Base-by-base conservation (phyloP, 495 filamentous ascomycete genomes). In the Evernia prunastri region DNA sequence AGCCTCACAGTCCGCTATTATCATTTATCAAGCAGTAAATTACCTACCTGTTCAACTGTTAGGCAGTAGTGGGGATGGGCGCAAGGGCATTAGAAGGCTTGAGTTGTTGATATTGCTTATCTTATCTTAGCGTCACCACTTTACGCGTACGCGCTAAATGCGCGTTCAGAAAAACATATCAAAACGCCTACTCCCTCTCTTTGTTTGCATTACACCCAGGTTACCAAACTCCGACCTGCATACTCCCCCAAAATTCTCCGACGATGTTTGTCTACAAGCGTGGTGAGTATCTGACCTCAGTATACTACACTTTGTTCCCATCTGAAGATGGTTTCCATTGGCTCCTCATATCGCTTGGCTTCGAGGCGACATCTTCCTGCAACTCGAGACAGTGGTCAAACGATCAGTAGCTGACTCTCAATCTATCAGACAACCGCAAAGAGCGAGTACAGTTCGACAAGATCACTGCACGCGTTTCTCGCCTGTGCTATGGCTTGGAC, bases 361-460 rank as follows among this genome's bases (percentile, higher is more conserved):
- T 39, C 56, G n/a, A 37, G 57, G 40, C 20, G 35, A 31, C 57
- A n/a, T 8, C 13, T 39, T 59, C 40, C 37, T 56, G 25, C 40
- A 40, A 31, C 25, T 15, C 10, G 10, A 18, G 36, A 31, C 12
- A 31, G 6, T 37, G 25, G 0, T 31, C 12, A 43, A 27, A 29
- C 12, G 7, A 13, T 53, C 49, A 31, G 15, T 53, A 53, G 25
- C 56, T 58, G 29, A 59, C 27, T 6, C 35, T 17, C 7, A 45
- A 33, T n/a, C 15, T 45, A 27, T 58, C 67, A 97, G 93, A 98
- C 82, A 94, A 94, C 78, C 93, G 94, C 81, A 96, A 97, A 82
- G 94, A 98, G 85, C 94, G 94, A 76, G 94, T 98, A 63, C 94
- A 98, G 76, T 98, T 98, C 81, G 94, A 98, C 81, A 98, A 98